Percentiles rank a stretch among this genome's conserved stretches.
Conservation (phyloP, 2,329 filamentous ascomycete genomes). For the Bipolaris cookei region DNA sequence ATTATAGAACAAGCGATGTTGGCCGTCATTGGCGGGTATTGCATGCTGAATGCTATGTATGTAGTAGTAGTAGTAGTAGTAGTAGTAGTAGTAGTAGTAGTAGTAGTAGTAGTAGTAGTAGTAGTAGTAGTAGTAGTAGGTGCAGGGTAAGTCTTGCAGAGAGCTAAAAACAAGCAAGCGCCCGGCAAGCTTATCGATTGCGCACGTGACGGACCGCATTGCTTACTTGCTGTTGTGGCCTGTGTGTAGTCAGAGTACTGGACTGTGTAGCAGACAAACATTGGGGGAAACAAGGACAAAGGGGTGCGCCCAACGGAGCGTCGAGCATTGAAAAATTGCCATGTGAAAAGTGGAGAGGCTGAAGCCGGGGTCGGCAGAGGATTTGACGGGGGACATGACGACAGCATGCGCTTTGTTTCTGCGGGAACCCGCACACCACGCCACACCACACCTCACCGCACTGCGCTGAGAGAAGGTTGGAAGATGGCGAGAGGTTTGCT, state of each 20-base stretch:
- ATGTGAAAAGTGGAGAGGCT: slow-evolving; percentile 9
- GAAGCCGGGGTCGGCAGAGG: background rate
- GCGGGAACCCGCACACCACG: slow-evolving; percentile 20
- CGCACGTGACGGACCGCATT: slow-evolving; percentile 2
- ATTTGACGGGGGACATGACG: slow-evolving; percentile 16
- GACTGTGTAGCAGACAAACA: background rate
- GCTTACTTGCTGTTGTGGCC: background rate
- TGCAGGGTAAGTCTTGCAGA: no score
- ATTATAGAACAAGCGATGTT: no score
- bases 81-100: background rate
- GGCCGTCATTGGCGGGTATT: background rate
- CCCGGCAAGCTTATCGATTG: slow-evolving; percentile 16
- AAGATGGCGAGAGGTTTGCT: slow-evolving; percentile 5
- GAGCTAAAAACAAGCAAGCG: no score
- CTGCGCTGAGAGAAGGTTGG: slow-evolving; percentile 1
- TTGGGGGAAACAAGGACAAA: background rate
- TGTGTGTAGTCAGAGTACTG: slow-evolving; percentile 7
- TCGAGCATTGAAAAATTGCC: slow-evolving; percentile 1
- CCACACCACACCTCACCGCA: slow-evolving; percentile 14
- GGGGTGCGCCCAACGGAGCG: background rate
- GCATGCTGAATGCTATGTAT: background rate
- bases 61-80: background rate
- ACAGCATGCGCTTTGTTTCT: slow-evolving; percentile 22
- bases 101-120: background rate
- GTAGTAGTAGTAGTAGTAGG: background rate